A percentile compares a stretch with the other conserved stretches of the same genome.
Evolutionary conservation across 768 basidiomycete genomes (phyloP).

Genomic region (Hericium alpestre): DNA sequence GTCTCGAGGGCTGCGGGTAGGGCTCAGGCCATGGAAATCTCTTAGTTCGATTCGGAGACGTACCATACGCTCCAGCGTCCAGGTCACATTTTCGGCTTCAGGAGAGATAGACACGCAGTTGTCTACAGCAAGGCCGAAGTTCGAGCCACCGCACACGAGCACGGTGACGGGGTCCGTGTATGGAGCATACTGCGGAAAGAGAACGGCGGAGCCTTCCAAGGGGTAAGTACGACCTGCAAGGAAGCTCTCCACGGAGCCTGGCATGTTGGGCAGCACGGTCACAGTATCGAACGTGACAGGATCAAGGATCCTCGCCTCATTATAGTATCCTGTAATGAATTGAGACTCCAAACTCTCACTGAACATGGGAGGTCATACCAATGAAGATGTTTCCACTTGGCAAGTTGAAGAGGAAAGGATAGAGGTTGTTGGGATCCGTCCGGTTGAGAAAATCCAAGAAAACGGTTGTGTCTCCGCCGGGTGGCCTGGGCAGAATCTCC

Average conservation of each 20-base stretch:
- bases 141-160: slow-evolving; percentile 70
- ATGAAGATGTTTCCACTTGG: slow-evolving; percentile 63
- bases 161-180: slow-evolving; percentile 65
- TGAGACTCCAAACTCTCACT: neutral
- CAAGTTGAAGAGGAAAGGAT: slow-evolving; percentile 66
- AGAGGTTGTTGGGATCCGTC: slow-evolving; percentile 73
- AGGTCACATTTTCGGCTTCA: slow-evolving; percentile 48
- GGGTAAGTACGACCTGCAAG: slow-evolving; percentile 72
- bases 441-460: slow-evolving; percentile 56
- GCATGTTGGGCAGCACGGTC: slow-evolving; percentile 55
- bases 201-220: slow-evolving; percentile 57
- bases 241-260: slow-evolving; percentile 63
- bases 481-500: slow-evolving; percentile 59
- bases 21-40: neutral
- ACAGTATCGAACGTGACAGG: slow-evolving; percentile 55
- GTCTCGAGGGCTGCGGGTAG: slow-evolving; percentile 43
- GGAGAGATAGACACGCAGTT: slow-evolving; percentile 66
- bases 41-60: slow-evolving; percentile 13
- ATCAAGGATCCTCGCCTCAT: slow-evolving; percentile 70
- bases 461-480: slow-evolving; percentile 50
- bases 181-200: slow-evolving; percentile 61
- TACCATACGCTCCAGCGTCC: slow-evolving; percentile 76
- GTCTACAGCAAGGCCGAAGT: slow-evolving; percentile 44
- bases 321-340: slow-evolving; percentile 50
- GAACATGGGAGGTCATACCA: slow-evolving; percentile 26